A percentile compares a stretch with the other conserved stretches of the same genome.
Evolutionary conservation across 164 flowering plant species (phyloP).

Genomic region (Umbilicus rupestris): DNA sequence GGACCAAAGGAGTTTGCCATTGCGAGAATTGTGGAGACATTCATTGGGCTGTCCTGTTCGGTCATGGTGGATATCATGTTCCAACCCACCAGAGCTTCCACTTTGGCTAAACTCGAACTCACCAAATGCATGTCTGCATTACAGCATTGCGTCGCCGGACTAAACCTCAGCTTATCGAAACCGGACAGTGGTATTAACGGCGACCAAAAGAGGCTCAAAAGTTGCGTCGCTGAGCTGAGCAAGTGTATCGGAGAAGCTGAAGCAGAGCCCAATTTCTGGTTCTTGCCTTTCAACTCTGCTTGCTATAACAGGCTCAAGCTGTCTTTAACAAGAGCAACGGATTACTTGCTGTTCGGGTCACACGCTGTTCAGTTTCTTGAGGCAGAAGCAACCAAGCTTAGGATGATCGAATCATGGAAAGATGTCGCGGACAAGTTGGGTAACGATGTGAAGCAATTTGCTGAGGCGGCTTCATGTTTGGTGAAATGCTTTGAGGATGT

Average conservation of each 20-base stretch:
- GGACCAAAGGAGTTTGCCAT: conserved; percentile 72
- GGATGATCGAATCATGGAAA: conserved; percentile 15
- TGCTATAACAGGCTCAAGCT: conserved; percentile 37
- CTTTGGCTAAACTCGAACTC: conserved; percentile 49
- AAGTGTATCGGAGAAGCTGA: conserved; percentile 60
- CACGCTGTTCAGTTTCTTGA: conserved; percentile 29
- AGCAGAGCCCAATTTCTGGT: conserved; percentile 83
- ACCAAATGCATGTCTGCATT: conserved; percentile 24
- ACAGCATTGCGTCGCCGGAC: conserved; percentile 20
- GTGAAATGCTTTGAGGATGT: conserved; percentile 40
- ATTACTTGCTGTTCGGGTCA: conserved; percentile 34
- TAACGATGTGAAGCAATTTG: conserved; percentile 38
- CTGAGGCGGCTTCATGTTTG: conserved; percentile 20
- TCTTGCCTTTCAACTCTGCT: conserved; percentile 50
- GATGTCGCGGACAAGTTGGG: conserved; percentile 21
- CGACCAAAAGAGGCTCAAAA: conserved; percentile 26
- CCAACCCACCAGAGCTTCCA: conserved; percentile 67
- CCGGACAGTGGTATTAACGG: conserved; percentile 12
- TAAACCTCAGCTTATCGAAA: conserved; percentile 13
- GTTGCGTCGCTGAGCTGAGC: conserved; percentile 25
- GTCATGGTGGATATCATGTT: conserved; percentile 56
- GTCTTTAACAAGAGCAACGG: conserved; percentile 48
- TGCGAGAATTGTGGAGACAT: conserved; percentile 59
- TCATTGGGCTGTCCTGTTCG: conserved; percentile 59
- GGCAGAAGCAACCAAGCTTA: conserved; percentile 18